Base-by-base conservation (phyloP, 148 eudicot genomes). In the Dianthus caryophyllus region DNA sequence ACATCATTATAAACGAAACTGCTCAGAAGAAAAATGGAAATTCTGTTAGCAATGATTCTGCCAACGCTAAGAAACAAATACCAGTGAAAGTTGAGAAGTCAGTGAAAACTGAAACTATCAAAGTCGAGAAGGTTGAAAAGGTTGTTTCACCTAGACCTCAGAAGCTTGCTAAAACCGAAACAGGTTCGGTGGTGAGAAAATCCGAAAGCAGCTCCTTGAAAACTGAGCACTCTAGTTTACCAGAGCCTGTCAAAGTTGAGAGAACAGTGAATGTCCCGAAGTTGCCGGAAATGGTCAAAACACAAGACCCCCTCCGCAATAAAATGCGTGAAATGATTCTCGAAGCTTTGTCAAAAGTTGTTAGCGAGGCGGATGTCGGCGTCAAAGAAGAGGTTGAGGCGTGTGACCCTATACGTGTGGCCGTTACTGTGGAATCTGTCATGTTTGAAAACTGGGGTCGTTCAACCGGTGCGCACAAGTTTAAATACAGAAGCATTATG, bases 391-490 rank as follows among this genome's bases (percentile, higher is more conserved):
- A 81, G 31, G 76, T 77, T 21, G 78, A 70, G 52, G 85, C 83
- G 36, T 79, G 75, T 62, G 91, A 86, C 71, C 88, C 91, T 3
- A 69, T 84, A 26, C 78, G 88, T 41, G 83, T 84, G 14, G 85
- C 88, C 20, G 84, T 86, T 39, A 64, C 84, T 2, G 83, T 84
- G n/a, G 91, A 86, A 64, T 84, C 85, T 12, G 71, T 62, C 16
- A 76, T 86, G 91, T 86, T 80, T 76, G 88, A 86, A 65, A 81
- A 71, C 60, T 77, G 86, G 86, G 91, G 91, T 21, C 67, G 81
- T 49, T 86, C 88, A 1, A 81, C 49, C 36, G 91, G 91, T 27
- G 31, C 84, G 64, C 83, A 86, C 48, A 86, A 86, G 66, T 69
- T 66, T 12, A 86, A 86, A 65, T 86, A 86, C 75, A 76, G 91